Conservation (phyloP, 768 basidiomycete genomes). For the Panaeolus papilionaceus region DNA sequence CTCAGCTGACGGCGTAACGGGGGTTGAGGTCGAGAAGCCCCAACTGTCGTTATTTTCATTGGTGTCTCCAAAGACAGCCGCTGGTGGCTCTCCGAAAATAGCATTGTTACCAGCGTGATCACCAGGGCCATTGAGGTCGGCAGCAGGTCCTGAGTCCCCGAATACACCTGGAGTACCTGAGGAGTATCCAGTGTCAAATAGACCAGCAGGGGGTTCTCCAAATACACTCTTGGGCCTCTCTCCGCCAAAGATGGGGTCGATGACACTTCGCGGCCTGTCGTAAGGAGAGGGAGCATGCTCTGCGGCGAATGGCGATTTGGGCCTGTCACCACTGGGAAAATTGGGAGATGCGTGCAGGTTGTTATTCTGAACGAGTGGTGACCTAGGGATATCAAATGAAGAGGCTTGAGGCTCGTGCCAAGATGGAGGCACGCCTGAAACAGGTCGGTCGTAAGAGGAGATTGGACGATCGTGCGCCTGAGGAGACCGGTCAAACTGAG, state of each 20-base stretch:
- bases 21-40: conserved; percentile 6
- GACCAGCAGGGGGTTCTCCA: conserved; percentile 29
- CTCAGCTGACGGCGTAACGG: conserved; percentile 23
- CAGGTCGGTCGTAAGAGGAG: neutral
- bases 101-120: conserved; percentile 22
- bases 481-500: neutral
- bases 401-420: neutral
- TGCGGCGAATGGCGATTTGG: conserved; percentile 26
- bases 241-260: conserved; percentile 28
- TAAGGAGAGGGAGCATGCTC: conserved; percentile 30
- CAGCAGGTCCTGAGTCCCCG: conserved; percentile 32
- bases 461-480: conserved; percentile 1
- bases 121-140: conserved; percentile 19
- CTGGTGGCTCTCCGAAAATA: conserved; percentile 32
- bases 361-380: conserved; percentile 25
- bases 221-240: conserved; percentile 29
- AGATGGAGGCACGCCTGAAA: conserved; percentile 3
- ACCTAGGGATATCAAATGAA: conserved; percentile 15
- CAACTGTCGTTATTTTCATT: conserved; percentile 15
- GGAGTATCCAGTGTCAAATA: conserved; percentile 23
- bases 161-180: conserved; percentile 25
- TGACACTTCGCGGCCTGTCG: conserved; percentile 30
- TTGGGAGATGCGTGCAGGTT: conserved; percentile 1
- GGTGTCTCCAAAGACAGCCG: conserved; percentile 26
- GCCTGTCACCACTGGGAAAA: conserved; percentile 27